Percentiles rank a stretch among this genome's conserved stretches.
phyloP scores from a whole-genome alignment of 805 yeast genomes.

The Starmerella scarabaei region DNA sequence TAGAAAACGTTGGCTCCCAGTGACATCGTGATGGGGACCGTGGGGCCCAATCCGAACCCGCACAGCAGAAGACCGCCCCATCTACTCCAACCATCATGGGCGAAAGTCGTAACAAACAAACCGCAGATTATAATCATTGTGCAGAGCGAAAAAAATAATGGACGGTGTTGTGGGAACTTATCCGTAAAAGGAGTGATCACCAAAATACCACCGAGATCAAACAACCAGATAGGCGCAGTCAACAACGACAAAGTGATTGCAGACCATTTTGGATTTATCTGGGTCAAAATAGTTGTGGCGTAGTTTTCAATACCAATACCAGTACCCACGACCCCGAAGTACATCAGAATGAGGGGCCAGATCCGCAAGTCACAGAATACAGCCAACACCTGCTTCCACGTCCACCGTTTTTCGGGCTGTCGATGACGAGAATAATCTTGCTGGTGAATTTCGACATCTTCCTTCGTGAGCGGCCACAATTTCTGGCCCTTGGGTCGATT shows the following conservation, averaged over 20 bases:
- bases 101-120: constrained; percentile 61
- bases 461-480: constrained; percentile 30
- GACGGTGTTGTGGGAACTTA: constrained; percentile 44
- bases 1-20: constrained; percentile 67
- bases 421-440: constrained; percentile 47
- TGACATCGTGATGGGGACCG: constrained; percentile 80
- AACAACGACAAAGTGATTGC: constrained; percentile 61
- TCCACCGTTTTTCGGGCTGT: constrained; percentile 38
- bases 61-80: constrained; percentile 71
- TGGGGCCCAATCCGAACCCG: constrained; percentile 83
- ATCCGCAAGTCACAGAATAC: constrained; percentile 51
- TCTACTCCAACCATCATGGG: constrained; percentile 57
- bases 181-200: constrained; percentile 72
- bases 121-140: constrained; percentile 61
- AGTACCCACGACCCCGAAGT: constrained; percentile 86
- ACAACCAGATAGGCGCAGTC: constrained; percentile 84
- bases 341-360: constrained; percentile 78
- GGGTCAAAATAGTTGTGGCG: constrained; percentile 60
- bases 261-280: constrained; percentile 47
- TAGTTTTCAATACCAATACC: constrained; percentile 78
- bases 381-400: constrained; percentile 40
- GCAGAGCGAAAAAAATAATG: constrained; percentile 48
- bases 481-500: constrained; percentile 43
- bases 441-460: constrained; percentile 45
- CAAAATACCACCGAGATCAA: constrained; percentile 64